Evolutionary conservation across 1,284 basidiomycete genomes (phyloP).

Genomic region (Dichomitus squalens): DNA sequence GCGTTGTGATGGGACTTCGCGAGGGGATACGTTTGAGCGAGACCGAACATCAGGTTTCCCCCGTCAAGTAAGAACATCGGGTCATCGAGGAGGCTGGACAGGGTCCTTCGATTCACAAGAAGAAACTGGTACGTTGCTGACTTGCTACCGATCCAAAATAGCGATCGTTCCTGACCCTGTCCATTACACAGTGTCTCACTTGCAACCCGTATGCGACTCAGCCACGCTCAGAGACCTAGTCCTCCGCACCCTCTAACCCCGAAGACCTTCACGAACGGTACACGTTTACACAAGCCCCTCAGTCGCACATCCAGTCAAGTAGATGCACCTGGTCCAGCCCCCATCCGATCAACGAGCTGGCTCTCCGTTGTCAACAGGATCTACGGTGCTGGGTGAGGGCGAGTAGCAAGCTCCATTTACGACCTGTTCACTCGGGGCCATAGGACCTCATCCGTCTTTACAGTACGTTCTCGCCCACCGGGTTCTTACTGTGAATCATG

Average conservation of each 20-base stretch:
- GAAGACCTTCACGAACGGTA: conserved; percentile 4
- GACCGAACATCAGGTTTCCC: too few relatives aligned
- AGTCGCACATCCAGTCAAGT: conserved; percentile 14
- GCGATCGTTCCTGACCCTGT: conserved; percentile 1
- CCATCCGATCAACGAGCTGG: conserved; percentile 4
- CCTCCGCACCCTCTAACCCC: conserved; percentile 13
- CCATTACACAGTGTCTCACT: conserved; percentile 71
- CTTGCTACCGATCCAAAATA: background rate
- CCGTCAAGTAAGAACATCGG: too few relatives aligned
- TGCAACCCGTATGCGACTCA: conserved; percentile 88
- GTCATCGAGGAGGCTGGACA: conserved; percentile 83
- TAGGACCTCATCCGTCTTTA: conserved; percentile 4
- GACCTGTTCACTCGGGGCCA: conserved; percentile 7
- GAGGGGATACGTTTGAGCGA: too few relatives aligned
- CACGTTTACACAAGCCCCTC: conserved; percentile 5
- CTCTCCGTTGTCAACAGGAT: conserved; percentile 5
- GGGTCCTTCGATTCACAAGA: conserved; percentile 87
- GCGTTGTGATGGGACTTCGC: too few relatives aligned
- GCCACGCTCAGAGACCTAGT: conserved; percentile 42
- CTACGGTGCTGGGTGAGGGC: background rate
- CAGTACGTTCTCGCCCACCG: conserved; percentile 7
- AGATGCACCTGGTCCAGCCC: conserved; percentile 24
- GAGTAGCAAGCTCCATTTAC: conserved; percentile 1
- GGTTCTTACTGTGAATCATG: background rate
- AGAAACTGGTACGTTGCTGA: conserved; percentile 72